Evolutionary conservation across 2,329 filamentous ascomycete species (phyloP).

Genomic region (Hysterium pulicare): DNA sequence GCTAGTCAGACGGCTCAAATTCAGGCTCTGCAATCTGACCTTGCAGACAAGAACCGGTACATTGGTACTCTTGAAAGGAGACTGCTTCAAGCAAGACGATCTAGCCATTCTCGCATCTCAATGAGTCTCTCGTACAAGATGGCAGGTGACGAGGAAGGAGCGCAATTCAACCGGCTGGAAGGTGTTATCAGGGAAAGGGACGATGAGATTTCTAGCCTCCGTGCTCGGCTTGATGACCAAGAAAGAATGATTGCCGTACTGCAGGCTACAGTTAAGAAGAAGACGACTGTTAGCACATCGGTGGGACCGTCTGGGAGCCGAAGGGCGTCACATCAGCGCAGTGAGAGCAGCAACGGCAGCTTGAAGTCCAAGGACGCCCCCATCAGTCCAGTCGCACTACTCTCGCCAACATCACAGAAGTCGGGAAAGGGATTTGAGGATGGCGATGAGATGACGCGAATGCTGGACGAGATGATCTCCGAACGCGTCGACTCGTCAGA

Average conservation of each 20-base stretch:
- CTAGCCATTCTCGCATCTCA: slow-evolving; percentile 84
- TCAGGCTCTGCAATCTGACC: slow-evolving; percentile 85
- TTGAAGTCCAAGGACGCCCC: slow-evolving; percentile 22
- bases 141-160: slow-evolving; percentile 66
- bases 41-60: slow-evolving; percentile 95
- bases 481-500: slow-evolving; percentile 75
- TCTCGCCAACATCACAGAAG: slow-evolving; percentile 25
- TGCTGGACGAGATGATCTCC: slow-evolving; percentile 95
- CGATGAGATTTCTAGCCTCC: slow-evolving; percentile 85
- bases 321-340: slow-evolving; percentile 32
- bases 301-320: slow-evolving; percentile 29
- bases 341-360: slow-evolving; percentile 21
- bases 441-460: slow-evolving; percentile 72
- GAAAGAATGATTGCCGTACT: slow-evolving; percentile 89
- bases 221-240: slow-evolving; percentile 86
- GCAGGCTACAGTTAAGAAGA: slow-evolving; percentile 77
- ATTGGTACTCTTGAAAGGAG: slow-evolving; percentile 92
- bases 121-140: slow-evolving; percentile 67
- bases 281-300: slow-evolving; percentile 70
- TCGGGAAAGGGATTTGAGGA: slow-evolving; percentile 65
- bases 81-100: slow-evolving; percentile 81
- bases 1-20: slow-evolving; percentile 84
- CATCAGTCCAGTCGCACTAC: slow-evolving; percentile 18
- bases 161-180: not conserved
- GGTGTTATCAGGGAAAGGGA: slow-evolving; percentile 86